These are phyloP conservation scores for Solanum arcanum DNA, from an alignment of 257 asterid species.

Conservation along the genomic window DNA sequence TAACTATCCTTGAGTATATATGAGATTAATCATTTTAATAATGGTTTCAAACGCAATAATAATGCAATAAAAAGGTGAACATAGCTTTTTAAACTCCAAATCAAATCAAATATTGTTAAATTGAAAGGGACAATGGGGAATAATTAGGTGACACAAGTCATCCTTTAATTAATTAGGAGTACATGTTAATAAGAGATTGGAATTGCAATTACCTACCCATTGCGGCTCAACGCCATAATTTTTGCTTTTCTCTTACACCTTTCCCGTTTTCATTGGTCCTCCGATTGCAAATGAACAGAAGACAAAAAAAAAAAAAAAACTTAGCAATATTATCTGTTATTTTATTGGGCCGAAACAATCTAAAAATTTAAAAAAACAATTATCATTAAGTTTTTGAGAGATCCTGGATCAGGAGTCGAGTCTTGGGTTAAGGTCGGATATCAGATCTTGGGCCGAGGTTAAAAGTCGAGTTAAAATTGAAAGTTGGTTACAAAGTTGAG, in stretches of 20 bases:
- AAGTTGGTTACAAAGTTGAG: not conserved
- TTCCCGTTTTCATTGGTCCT: not conserved
- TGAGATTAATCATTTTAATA: not conserved
- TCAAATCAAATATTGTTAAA: not conserved
- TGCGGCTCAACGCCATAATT: not conserved
- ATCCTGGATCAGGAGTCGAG: not conserved
- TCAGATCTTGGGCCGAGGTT: accelerated
- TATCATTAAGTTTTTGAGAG: not conserved
- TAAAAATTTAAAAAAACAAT: not conserved
- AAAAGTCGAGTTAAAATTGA: not conserved
- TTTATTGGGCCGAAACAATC: not conserved
- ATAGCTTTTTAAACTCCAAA: not conserved
- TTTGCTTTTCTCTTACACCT: not conserved
- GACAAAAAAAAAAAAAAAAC: not conserved
- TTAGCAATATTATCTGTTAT: not conserved
- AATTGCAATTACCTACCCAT: not conserved
- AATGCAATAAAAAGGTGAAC: not conserved
- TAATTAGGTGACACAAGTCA: not conserved
- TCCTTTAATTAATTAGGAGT: not conserved
- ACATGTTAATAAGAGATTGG: not conserved
- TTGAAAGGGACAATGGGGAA: not conserved
- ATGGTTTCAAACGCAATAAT: not conserved
- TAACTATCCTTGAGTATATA: not conserved
- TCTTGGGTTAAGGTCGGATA: not conserved
- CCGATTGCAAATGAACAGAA: not conserved